Percentiles rank a stretch among this genome's conserved stretches.
phyloP scores from a whole-genome alignment of 2,329 filamentous ascomycete genomes.

The Colletotrichum tanaceti region DNA sequence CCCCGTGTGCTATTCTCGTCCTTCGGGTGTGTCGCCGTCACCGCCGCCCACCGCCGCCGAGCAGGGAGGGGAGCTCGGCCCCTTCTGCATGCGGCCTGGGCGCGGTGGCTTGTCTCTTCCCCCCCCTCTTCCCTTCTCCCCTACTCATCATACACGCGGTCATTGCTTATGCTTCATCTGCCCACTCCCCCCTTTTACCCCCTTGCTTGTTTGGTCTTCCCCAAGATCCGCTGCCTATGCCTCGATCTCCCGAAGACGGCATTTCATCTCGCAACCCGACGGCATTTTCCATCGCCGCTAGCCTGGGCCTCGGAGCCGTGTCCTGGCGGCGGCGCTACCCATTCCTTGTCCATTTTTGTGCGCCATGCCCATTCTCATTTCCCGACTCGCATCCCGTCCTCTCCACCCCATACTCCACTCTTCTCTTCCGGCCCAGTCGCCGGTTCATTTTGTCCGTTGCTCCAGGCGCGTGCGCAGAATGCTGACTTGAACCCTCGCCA shows the following conservation, averaged over 20 bases:
- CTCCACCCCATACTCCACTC: constrained; percentile 31
- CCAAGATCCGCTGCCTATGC: constrained; percentile 28
- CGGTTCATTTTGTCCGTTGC: constrained; percentile 17
- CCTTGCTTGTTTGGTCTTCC: constrained; percentile 4
- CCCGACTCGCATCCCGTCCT: constrained; percentile 35
- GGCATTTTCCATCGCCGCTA: constrained; percentile 36
- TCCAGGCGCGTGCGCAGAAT: constrained; percentile 8
- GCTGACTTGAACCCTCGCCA: constrained; percentile 42
- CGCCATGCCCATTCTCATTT: constrained; percentile 35
- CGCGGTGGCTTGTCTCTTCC: constrained; percentile 40
- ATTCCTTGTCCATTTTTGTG: constrained; percentile 19
- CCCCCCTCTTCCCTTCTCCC: background rate
- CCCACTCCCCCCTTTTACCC: background rate
- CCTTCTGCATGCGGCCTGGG: constrained; percentile 40
- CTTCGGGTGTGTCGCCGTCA: constrained; percentile 30
- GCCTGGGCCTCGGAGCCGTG: constrained; percentile 26
- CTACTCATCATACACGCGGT: constrained; percentile 22
- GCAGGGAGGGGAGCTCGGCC: constrained; percentile 37
- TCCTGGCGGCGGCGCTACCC: constrained; percentile 14
- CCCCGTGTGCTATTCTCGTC: constrained; percentile 34
- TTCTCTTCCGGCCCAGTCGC: constrained; percentile 28
- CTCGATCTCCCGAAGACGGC: constrained; percentile 37
- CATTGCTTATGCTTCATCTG: constrained; percentile 23
- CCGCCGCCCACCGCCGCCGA: constrained; percentile 33
- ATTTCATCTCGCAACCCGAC: constrained; percentile 16